Conservation (phyloP, 345 rosid species). For the Zanthoxylum bungeanum region DNA sequence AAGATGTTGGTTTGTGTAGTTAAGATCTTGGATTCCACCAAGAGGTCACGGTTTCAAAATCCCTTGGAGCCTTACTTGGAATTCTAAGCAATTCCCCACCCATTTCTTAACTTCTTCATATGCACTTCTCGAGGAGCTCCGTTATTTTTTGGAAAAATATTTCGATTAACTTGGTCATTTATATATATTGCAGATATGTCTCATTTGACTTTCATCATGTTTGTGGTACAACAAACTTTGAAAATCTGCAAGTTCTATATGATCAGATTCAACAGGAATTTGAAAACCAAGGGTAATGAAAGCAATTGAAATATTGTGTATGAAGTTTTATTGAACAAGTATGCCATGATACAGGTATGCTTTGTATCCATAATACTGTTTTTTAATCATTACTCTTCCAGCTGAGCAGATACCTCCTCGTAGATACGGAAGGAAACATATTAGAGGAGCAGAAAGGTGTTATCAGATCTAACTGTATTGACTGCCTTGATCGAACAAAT, state of each 20-base stretch:
- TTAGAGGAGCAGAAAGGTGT: conserved; percentile 88
- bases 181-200: conserved; percentile 54
- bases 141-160: not conserved
- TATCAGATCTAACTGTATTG: conserved; percentile 90
- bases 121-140: not conserved
- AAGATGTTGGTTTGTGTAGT: not conserved
- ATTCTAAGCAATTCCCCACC: not conserved
- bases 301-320: conserved; percentile 12
- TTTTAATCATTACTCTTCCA: conserved; percentile 52
- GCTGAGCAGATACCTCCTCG: conserved; percentile 85
- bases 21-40: not conserved
- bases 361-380: conserved; percentile 38
- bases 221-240: conserved; percentile 87
- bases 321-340: conserved; percentile 7
- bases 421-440: conserved; percentile 63
- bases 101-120: not conserved
- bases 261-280: conserved; percentile 71
- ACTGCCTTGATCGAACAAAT: conserved; percentile 96
- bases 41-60: not conserved
- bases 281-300: conserved; percentile 78
- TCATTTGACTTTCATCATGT: conserved; percentile 80
- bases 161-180: conserved; percentile 5
- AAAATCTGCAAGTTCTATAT: conserved; percentile 64
- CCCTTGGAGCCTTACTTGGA: not conserved
- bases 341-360: conserved; percentile 21